A percentile compares a stretch with the other conserved stretches of the same genome.
These are phyloP conservation scores for Jamesozyma hellenica DNA, from an alignment of 805 yeast species.

Conservation along the genomic window DNA sequence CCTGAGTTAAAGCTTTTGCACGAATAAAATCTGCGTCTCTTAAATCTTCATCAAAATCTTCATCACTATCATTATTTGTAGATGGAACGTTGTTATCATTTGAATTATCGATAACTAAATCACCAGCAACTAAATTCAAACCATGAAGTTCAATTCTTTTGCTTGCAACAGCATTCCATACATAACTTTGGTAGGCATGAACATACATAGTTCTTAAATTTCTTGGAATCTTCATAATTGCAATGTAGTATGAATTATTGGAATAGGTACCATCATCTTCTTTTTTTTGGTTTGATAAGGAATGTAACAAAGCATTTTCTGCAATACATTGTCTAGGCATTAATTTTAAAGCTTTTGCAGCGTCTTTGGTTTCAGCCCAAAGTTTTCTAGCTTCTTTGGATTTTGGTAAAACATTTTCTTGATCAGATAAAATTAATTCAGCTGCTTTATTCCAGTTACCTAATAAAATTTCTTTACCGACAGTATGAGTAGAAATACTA, in stretches of 20 bases:
- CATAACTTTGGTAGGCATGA: conserved; percentile 92
- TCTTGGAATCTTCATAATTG: conserved; percentile 83
- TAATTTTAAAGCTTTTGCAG: conserved; percentile 49
- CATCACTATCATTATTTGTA: conserved; percentile 32
- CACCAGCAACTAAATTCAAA: conserved; percentile 63
- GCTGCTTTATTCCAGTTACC: conserved; percentile 75
- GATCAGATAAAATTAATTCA: conserved; percentile 72
- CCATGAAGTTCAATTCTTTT: conserved; percentile 67
- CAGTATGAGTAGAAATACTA: conserved; percentile 78
- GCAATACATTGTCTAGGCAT: conserved; percentile 91
- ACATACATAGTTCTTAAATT: conserved; percentile 90
- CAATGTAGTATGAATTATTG: conserved; percentile 55
- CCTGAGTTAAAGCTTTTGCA: conserved; percentile 67
- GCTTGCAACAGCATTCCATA: conserved; percentile 86
- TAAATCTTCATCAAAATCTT: conserved; percentile 62
- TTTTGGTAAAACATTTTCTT: conserved; percentile 72
- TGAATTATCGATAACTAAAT: conserved; percentile 45
- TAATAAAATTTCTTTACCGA: conserved; percentile 64
- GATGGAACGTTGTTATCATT: too few species aligned
- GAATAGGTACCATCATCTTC: conserved; percentile 39
- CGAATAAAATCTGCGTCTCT: conserved; percentile 46
- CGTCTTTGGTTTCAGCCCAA: conserved; percentile 68
- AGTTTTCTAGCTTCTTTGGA: conserved; percentile 72
- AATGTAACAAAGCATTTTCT: conserved; percentile 60
- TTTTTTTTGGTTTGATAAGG: conserved; percentile 43